Conservation (phyloP, 2,329 filamentous ascomycete species). For the Fusarium nygamai region DNA sequence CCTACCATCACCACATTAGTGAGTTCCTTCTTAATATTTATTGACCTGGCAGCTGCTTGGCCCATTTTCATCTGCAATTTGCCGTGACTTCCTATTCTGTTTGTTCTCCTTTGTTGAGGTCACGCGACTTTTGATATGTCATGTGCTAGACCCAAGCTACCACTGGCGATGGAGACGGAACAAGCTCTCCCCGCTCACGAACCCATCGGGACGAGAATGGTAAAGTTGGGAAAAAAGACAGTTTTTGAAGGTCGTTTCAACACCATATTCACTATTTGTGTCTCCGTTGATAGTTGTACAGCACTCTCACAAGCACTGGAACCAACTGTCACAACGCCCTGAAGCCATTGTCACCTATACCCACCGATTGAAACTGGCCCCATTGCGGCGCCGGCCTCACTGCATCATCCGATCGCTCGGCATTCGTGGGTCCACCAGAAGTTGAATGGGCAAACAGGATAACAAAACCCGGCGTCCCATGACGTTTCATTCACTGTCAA, state of each 20-base stretch:
- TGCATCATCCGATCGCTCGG: constrained; percentile 43
- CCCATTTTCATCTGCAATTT: constrained; percentile 7
- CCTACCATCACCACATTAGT: not conserved
- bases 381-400: constrained; percentile 38
- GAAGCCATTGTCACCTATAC: constrained; percentile 17
- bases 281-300: not conserved
- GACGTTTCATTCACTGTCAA: constrained; percentile 37
- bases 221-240: not conserved
- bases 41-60: not conserved
- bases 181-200: constrained; percentile 36
- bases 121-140: constrained; percentile 34
- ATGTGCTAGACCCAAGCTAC: constrained; percentile 28
- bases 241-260: not conserved
- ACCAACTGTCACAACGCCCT: not conserved
- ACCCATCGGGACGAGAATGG: constrained; percentile 16
- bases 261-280: not conserved
- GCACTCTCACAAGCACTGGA: not conserved
- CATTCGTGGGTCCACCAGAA: constrained; percentile 42
- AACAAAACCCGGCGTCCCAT: constrained; percentile 33
- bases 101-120: constrained; percentile 15
- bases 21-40: not conserved
- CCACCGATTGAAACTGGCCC: constrained; percentile 25
- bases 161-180: constrained; percentile 23
- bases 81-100: not conserved
- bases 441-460: constrained; percentile 36